A percentile compares a stretch with the other conserved stretches of the same genome.
These are phyloP conservation scores for Epichloe typhina DNA, from an alignment of 2,329 filamentous ascomycete genomes.

Conservation along the genomic window DNA sequence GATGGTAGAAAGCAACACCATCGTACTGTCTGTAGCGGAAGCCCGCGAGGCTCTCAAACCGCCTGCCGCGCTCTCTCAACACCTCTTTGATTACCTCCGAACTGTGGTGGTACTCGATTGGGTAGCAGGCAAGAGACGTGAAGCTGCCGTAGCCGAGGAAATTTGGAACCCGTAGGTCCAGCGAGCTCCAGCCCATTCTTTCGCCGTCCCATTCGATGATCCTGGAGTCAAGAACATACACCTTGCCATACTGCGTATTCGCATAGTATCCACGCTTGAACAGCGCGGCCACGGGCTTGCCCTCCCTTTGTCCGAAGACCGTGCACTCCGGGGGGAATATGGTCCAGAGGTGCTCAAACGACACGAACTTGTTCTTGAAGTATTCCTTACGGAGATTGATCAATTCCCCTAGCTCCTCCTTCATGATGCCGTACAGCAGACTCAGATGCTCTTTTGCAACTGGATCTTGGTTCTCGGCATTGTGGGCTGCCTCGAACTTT, in stretches of 20 bases:
- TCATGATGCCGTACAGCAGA: slow-evolving; percentile 33
- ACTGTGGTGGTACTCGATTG: slow-evolving; percentile 29
- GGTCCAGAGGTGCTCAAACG: slow-evolving; percentile 39
- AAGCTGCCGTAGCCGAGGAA: slow-evolving; percentile 33
- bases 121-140: slow-evolving; percentile 29
- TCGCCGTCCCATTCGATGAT: slow-evolving; percentile 36
- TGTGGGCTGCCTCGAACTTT: slow-evolving; percentile 26
- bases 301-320: slow-evolving; percentile 26
- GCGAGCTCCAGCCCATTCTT: slow-evolving; percentile 27
- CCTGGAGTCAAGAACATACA: slow-evolving; percentile 26
- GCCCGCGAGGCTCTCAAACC: slow-evolving; percentile 32
- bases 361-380: slow-evolving; percentile 38
- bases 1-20: slow-evolving; percentile 22
- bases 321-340: slow-evolving; percentile 37
- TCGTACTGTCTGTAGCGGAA: slow-evolving; percentile 35
- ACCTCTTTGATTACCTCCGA: slow-evolving; percentile 19
- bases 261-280: slow-evolving; percentile 25
- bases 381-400: slow-evolving; percentile 39
- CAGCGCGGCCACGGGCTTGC: slow-evolving; percentile 25
- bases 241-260: slow-evolving; percentile 23
- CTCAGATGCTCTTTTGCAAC: slow-evolving; percentile 31
- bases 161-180: slow-evolving; percentile 22
- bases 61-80: slow-evolving; percentile 27
- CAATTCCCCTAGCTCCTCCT: slow-evolving; percentile 36
- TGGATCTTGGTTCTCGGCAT: slow-evolving; percentile 27